A percentile compares a stretch with the other conserved stretches of the same genome.
Conservation (phyloP, 2,329 filamentous ascomycete species). For the Ophiocordyceps camponoti-floridani region DNA sequence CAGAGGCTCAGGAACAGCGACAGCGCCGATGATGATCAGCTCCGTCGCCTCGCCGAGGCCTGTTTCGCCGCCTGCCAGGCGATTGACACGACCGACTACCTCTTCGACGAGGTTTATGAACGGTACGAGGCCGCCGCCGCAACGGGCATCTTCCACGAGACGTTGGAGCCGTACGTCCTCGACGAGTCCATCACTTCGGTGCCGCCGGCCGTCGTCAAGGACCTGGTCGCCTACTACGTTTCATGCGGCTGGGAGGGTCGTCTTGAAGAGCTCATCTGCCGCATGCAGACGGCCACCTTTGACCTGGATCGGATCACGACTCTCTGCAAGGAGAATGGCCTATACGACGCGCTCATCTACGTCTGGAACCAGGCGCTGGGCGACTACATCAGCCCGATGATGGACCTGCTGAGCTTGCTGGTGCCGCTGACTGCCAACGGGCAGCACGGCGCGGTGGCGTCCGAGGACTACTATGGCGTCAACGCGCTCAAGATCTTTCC, state of each 20-base stretch:
- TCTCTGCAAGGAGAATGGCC: conserved; percentile 75
- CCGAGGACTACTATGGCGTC: conserved; percentile 42
- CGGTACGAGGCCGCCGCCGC: conserved; percentile 66
- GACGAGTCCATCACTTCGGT: conserved; percentile 57
- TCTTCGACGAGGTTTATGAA: conserved; percentile 83
- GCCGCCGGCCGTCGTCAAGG: conserved; percentile 72
- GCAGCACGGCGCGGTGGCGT: conserved; percentile 28
- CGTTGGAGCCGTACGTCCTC: conserved; percentile 74
- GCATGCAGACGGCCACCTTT: conserved; percentile 76
- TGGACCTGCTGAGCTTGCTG: conserved; percentile 61
- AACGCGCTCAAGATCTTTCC: conserved; percentile 86
- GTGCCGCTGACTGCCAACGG: conserved; percentile 39
- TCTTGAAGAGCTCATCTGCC: conserved; percentile 86
- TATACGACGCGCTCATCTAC: conserved; percentile 92
- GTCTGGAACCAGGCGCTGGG: conserved; percentile 85
- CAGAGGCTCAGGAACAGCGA: conserved; percentile 35
- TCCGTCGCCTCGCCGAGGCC: conserved; percentile 63
- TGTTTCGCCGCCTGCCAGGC: conserved; percentile 72
- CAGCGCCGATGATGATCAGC: conserved; percentile 33
- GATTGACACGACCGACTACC: conserved; percentile 61
- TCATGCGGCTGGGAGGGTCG: conserved; percentile 55
- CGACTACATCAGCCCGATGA: conserved; percentile 82
- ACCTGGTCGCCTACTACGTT: conserved; percentile 68
- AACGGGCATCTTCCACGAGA: conserved; percentile 67
- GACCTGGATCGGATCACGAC: conserved; percentile 87